These are phyloP conservation scores for Telfairia occidentalis DNA, from an alignment of 331 rosid genomes.

Conservation along the genomic window DNA sequence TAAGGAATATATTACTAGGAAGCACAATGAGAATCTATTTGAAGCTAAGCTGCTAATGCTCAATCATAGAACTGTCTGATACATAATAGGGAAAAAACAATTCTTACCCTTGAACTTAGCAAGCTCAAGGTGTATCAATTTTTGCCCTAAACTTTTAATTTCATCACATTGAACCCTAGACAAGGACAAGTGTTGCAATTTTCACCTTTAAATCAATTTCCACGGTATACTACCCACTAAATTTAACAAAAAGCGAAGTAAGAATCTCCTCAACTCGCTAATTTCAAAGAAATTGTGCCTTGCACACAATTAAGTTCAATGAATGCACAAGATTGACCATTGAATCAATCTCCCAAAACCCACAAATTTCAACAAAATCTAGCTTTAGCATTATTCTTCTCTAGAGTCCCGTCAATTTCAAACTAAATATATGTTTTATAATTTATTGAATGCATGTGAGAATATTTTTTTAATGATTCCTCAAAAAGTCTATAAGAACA, in stretches of 20 bases:
- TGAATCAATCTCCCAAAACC: neutral
- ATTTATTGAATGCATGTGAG: no score
- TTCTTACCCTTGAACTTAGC: neutral
- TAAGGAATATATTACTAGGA: neutral
- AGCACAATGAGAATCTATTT: neutral
- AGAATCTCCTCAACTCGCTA: neutral
- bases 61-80: neutral
- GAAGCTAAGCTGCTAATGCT: neutral
- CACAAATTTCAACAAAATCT: neutral
- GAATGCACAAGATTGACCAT: neutral
- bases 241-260: neutral
- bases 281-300: neutral
- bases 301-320: neutral
- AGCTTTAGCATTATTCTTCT: neutral
- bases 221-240: neutral
- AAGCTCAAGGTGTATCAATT: neutral
- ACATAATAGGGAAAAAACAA: neutral
- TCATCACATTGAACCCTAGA: neutral
- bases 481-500: neutral
- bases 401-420: neutral
- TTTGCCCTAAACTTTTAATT: neutral
- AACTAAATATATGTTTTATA: neutral
- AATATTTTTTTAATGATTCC: no score
- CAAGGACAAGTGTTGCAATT: neutral
- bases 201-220: neutral